A percentile compares a stretch with the other conserved stretches of the same genome.
phyloP scores from a whole-genome alignment of 768 basidiomycete genomes.

The Phlegmacium glaucopus region DNA sequence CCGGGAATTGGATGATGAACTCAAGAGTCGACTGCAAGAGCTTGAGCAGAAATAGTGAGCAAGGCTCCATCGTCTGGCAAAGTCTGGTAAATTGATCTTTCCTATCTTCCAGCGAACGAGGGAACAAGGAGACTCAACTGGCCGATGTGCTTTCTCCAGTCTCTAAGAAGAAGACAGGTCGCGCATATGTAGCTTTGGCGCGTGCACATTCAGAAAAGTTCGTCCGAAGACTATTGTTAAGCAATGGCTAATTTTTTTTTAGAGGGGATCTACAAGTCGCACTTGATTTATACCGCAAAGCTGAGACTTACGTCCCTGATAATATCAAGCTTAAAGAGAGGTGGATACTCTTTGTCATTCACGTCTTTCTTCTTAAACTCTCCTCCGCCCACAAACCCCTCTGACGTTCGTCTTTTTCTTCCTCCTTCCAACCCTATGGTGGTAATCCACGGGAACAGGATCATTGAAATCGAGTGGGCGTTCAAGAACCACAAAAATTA shows the following conservation, averaged over 20 bases:
- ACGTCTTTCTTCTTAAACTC: slow-evolving; percentile 59
- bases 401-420: slow-evolving; percentile 40
- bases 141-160: slow-evolving; percentile 66
- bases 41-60: slow-evolving; percentile 73
- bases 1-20: slow-evolving; percentile 65
- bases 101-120: slow-evolving; percentile 46
- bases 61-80: slow-evolving; percentile 1
- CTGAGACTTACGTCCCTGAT: slow-evolving; percentile 80
- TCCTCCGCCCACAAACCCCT: slow-evolving; percentile 31
- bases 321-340: slow-evolving; percentile 84
- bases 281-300: slow-evolving; percentile 78
- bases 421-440: slow-evolving; percentile 26
- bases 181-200: slow-evolving; percentile 82
- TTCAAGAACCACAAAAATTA: slow-evolving; percentile 61
- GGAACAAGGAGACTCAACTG: slow-evolving; percentile 56
- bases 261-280: slow-evolving; percentile 83
- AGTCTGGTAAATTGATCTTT: neutral
- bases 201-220: slow-evolving; percentile 80
- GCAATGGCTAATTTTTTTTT: slow-evolving; percentile 3
- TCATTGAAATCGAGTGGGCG: slow-evolving; percentile 80
- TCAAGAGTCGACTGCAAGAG: slow-evolving; percentile 60
- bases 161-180: slow-evolving; percentile 78
- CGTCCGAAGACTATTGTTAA: slow-evolving; percentile 15
- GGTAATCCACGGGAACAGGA: slow-evolving; percentile 45
- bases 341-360: slow-evolving; percentile 73